These are phyloP conservation scores for Penicillium sp. DNA, from an alignment of 2,329 filamentous ascomycete species.

Conservation along the genomic window DNA sequence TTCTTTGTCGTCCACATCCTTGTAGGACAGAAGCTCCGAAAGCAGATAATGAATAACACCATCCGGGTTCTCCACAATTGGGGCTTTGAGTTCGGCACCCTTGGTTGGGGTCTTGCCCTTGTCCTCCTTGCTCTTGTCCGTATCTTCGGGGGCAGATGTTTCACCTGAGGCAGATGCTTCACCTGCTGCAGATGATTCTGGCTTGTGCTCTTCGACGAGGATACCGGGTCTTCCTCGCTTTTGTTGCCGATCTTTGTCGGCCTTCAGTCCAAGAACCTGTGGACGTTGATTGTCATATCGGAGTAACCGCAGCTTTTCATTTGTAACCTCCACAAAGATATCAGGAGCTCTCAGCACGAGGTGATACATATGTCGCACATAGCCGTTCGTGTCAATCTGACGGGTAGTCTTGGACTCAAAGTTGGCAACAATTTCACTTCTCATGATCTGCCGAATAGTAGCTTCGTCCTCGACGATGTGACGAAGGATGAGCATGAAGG, in stretches of 20 bases:
- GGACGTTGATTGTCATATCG: conserved; percentile 60
- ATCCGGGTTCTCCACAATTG: conserved; percentile 86
- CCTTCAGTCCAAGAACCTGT: conserved; percentile 56
- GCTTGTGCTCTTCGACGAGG: conserved; percentile 28
- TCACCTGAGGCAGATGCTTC: conserved; percentile 21
- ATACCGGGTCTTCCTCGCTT: conserved; percentile 23
- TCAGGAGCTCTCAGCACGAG: conserved; percentile 78
- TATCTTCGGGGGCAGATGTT: conserved; percentile 20
- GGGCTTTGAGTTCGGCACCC: conserved; percentile 69
- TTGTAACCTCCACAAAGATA: conserved; percentile 82
- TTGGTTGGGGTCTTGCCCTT: conserved; percentile 51
- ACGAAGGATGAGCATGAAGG: conserved; percentile 82
- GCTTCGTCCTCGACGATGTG: conserved; percentile 95
- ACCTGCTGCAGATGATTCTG: conserved; percentile 30
- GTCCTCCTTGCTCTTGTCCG: conserved; percentile 15
- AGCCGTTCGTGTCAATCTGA: conserved; percentile 67
- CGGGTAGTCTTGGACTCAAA: conserved; percentile 63
- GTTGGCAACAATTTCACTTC: conserved; percentile 77
- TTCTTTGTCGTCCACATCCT: conserved; percentile 87
- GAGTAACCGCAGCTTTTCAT: conserved; percentile 75
- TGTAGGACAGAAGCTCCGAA: conserved; percentile 86
- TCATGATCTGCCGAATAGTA: conserved; percentile 87
- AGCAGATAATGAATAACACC: conserved; percentile 94
- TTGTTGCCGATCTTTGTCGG: conserved; percentile 38
- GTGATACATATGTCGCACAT: conserved; percentile 74